A percentile compares a stretch with the other conserved stretches of the same genome.
phyloP scores from a whole-genome alignment of 108 stramenopile species.

The Cyclotella distinguenda region DNA sequence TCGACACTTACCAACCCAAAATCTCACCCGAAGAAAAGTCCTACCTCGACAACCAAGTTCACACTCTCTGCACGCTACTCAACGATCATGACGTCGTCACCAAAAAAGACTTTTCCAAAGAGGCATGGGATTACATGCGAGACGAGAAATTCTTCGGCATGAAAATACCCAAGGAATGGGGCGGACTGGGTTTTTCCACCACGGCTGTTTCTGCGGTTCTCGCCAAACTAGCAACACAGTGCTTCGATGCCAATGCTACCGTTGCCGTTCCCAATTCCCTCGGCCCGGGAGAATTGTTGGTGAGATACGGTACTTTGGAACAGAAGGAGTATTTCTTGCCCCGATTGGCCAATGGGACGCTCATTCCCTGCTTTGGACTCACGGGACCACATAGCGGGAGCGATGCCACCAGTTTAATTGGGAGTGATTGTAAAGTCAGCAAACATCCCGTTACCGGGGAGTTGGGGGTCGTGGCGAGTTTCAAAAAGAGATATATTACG shows the following conservation, averaged over 20 bases:
- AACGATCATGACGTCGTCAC: conserved; percentile 92
- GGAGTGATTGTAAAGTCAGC: conserved; percentile 86
- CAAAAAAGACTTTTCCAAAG: conserved; percentile 86
- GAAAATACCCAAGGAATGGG: conserved; percentile 97
- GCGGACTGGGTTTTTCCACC: conserved; percentile 93
- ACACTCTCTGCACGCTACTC: conserved; percentile 82
- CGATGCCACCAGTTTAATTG: conserved; percentile 95
- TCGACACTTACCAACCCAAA: conserved; percentile 87
- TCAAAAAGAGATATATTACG: conserved; percentile 99
- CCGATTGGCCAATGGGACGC: conserved; percentile 90
- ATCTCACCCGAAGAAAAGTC: conserved; percentile 72
- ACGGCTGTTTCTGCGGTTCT: conserved; percentile 90
- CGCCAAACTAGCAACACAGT: conserved; percentile 87
- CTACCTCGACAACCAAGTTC: conserved; percentile 91
- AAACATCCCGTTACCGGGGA: conserved; percentile 80
- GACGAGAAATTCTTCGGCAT: conserved; percentile 93
- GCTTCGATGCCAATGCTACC: conserved; percentile 91
- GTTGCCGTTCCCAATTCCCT: conserved; percentile 98
- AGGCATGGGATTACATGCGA: conserved; percentile 94
- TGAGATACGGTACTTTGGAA: conserved; percentile 90
- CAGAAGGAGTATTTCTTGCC: conserved; percentile 96
- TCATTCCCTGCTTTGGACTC: conserved; percentile 98
- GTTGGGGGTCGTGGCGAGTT: conserved; percentile 90
- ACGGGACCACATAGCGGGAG: conserved; percentile 95
- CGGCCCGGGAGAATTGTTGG: conserved; percentile 95